Evolutionary conservation across 2,329 filamentous ascomycete genomes (phyloP), one percentile per base, ranked within the genome.

Genomic region (Penicillium expansum): DNA sequence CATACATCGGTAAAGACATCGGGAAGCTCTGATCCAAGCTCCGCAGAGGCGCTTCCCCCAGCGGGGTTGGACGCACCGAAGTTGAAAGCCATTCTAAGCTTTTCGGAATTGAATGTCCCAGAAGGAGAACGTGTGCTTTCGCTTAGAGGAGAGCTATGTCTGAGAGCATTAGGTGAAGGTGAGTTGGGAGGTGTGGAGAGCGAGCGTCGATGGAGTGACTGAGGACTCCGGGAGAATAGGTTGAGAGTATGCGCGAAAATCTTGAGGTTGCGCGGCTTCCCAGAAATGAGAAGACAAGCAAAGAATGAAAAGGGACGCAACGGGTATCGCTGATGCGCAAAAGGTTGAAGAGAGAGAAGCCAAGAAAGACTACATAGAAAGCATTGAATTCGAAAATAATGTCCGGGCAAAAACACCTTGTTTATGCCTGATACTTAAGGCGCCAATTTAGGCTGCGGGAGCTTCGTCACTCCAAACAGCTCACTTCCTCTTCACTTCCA

Each of bases 1-100:
- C 67, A 63, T 77, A 91, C 90, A 81, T 96, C 91, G 63, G 92
- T 93, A 72, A 88, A 85, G 65, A 96, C 89, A 63, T 92, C 87
- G 64, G 86, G 81, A 53, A 96, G 80, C 68, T 91, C 86, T 48
- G 84, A 80, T 41, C 89, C 90, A 60, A 76, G 71, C 70, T 82
- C 79, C 50, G 75, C 73, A 60, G 71, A 71, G 44, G 64, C 67
- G 60, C 68, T 72, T 57, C 75, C 67, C 50, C 60, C 76, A 60
- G 75, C 72, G 70, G 77, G 73, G 70, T 73, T 73, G 63, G 76
- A 78, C 53, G 73, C 76, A 54, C 79, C 72, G 72, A 87, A 87
- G 72, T 81, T 79, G 74, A 89, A 89, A 55, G 86, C 84, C 87
- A 91, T 78, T 60, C 66, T 79, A 58, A 76, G 63, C 58, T 63